Evolutionary conservation across 1,284 basidiomycete species (phyloP), one percentile per base, ranked within the genome.

Genomic region (Ganoderma meredithae): DNA sequence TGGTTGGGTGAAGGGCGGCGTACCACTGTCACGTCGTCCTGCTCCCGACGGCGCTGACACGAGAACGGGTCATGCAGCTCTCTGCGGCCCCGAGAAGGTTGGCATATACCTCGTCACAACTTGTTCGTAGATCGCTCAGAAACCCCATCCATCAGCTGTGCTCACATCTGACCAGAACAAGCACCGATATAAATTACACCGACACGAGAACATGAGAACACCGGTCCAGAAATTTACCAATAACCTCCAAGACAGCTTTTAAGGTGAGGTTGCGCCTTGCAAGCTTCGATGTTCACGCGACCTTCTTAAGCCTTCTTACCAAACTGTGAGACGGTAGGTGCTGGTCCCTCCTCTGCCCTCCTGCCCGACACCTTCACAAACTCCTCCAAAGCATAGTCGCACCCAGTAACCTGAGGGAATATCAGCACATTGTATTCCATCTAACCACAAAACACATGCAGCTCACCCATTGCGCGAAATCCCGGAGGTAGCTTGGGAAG

Each of bases 401-500:
- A 84, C 52, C 81, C 76, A 79, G 91, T 78, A 72, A 84, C 71
- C 85, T 83, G 81, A 81, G 79, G 74, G 81, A 81, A 80, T 75
- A 40, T 25, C 25, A 44, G 58, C 41, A 49, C 60, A 13, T 19
- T 43, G 41, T 25, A 27, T 25, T 3, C 17, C 13, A 39, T 25
- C 12, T 10, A 10, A 39, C 44, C 12, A 22, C 53, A 17, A 40
- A 27, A 31, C 8, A 31, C 8, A 56, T 49, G 33, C 60, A n/a
- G 3, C 86, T 76, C 74, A 93, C 92, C 88, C 88, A 91, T 81
- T 93, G 90, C 25, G 81, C 83, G 60, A 92, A 81, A 77, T 95
- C 93, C 65, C 89, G 83, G 60, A 90, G 62, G 79, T 90, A 95
- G 74, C 89, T 93, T 3, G 93, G 93, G 68, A 92, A 78, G 63